Evolutionary conservation across 345 rosid genomes (phyloP).

Genomic region (Clarkia xantiana): DNA sequence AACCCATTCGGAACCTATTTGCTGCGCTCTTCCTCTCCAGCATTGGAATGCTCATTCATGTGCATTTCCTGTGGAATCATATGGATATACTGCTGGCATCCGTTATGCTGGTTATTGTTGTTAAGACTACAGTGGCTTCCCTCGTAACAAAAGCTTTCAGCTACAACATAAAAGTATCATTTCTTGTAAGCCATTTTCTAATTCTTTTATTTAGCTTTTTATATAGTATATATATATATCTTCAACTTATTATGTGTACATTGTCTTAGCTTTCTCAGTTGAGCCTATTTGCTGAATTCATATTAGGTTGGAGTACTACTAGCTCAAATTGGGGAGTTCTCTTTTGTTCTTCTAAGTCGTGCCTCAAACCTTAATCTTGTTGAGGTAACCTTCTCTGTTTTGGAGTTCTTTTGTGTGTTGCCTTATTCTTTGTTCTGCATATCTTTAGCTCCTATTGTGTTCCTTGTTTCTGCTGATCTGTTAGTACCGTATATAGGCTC

Average conservation of each 20-base stretch:
- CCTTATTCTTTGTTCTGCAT: no score
- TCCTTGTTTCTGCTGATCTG: no score
- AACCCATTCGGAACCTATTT: constrained; percentile 90
- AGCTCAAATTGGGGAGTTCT: constrained; percentile 98
- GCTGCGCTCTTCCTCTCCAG: constrained; percentile 96
- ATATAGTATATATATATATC: no score
- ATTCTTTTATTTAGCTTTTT: neutral
- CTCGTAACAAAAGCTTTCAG: constrained; percentile 63
- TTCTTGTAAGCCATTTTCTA: constrained; percentile 50
- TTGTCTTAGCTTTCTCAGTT: neutral
- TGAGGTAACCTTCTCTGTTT: constrained; percentile 35
- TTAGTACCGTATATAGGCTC: no score
- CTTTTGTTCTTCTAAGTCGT: constrained; percentile 87
- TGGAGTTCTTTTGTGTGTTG: neutral
- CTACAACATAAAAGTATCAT: constrained; percentile 68
- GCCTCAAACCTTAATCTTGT: constrained; percentile 91
- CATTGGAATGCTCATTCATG: constrained; percentile 96
- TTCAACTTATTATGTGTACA: no score
- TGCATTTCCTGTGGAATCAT: constrained; percentile 96
- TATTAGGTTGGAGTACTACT: constrained; percentile 71
- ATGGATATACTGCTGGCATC: constrained; percentile 94
- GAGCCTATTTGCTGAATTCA: neutral
- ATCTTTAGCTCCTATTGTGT: neutral
- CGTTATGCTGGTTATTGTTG: constrained; percentile 77
- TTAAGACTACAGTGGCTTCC: constrained; percentile 74